Evolutionary conservation across 2,329 filamentous ascomycete species (phyloP).

Genomic region (Penicillium sp.): DNA sequence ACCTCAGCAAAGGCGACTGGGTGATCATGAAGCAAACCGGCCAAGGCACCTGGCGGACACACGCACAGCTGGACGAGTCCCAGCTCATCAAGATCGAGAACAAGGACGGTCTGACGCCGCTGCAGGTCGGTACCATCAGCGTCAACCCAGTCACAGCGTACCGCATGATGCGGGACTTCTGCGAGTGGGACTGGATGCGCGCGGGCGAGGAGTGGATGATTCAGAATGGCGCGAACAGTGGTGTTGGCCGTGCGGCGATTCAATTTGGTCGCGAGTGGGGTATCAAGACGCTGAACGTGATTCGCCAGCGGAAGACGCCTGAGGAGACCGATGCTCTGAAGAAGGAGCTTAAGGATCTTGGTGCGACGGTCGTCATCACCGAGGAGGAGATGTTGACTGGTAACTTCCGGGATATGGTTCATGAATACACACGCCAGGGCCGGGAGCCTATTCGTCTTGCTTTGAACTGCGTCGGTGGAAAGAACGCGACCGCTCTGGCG

Average conservation of each 20-base stretch:
- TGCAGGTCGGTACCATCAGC: slow-evolving; percentile 83
- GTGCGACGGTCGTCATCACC: slow-evolving; percentile 64
- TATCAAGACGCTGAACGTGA: slow-evolving; percentile 83
- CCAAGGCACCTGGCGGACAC: slow-evolving; percentile 93
- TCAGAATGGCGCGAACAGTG: slow-evolving; percentile 94
- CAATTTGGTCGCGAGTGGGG: slow-evolving; percentile 87
- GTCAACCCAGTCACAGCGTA: slow-evolving; percentile 96
- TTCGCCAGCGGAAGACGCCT: slow-evolving; percentile 68
- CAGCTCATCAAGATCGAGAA: slow-evolving; percentile 70
- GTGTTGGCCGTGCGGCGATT: slow-evolving; percentile 87
- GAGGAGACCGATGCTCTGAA: slow-evolving; percentile 67
- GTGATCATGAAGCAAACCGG: slow-evolving; percentile 82
- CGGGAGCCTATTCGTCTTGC: slow-evolving; percentile 73
- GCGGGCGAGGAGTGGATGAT: slow-evolving; percentile 86
- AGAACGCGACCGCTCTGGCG: slow-evolving; percentile 75
- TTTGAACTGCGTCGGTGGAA: slow-evolving; percentile 92
- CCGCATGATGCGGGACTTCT: slow-evolving; percentile 84
- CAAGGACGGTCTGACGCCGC: slow-evolving; percentile 67
- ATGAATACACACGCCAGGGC: slow-evolving; percentile 71
- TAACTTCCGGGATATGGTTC: slow-evolving; percentile 52
- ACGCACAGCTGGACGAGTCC: slow-evolving; percentile 67
- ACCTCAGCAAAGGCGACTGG: slow-evolving; percentile 80
- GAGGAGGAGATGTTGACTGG: slow-evolving; percentile 56
- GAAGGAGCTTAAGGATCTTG: slow-evolving; percentile 60
- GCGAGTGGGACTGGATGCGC: slow-evolving; percentile 53